These are phyloP conservation scores for Papiliotrema terrestris DNA, from an alignment of 1,284 basidiomycete genomes.

Conservation along the genomic window DNA sequence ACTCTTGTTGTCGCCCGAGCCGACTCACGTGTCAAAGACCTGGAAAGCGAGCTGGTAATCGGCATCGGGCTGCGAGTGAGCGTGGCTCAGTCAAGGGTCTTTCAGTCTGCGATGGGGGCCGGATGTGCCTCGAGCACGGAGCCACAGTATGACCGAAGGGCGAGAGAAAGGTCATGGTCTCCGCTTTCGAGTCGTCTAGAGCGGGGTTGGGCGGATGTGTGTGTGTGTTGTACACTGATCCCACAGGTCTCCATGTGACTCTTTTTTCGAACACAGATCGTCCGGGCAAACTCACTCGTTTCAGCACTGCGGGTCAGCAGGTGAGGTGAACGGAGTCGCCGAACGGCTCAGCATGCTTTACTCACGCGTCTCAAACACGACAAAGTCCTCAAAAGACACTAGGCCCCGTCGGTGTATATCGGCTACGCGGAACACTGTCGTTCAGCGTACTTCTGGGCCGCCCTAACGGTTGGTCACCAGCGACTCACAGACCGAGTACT, in stretches of 20 bases:
- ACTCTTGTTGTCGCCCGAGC: neutral
- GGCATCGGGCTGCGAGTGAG: constrained; percentile 66
- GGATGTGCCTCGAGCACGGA: no score
- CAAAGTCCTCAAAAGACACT: constrained; percentile 91
- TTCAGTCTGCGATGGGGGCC: no score
- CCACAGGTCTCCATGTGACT: no score
- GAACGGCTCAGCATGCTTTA: neutral
- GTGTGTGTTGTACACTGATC: no score
- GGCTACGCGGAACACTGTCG: constrained; percentile 75
- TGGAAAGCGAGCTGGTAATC: constrained; percentile 96
- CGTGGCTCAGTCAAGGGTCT: neutral
- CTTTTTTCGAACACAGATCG: neutral
- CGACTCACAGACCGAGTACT: constrained; percentile 66
- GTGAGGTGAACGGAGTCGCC: neutral
- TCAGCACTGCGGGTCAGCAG: constrained; percentile 30
- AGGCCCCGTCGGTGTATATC: constrained; percentile 71
- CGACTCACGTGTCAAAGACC: constrained; percentile 85
- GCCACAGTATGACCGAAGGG: no score
- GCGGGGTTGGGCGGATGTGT: no score
- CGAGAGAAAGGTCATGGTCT: no score
- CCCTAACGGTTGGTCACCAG: no score
- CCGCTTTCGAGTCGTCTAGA: no score
- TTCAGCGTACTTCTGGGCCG: constrained; percentile 8
- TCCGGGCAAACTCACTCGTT: constrained; percentile 25
- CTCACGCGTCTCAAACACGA: constrained; percentile 73